phyloP scores from a whole-genome alignment of 2,329 filamentous ascomycete species.

The Penicillium sp. region DNA sequence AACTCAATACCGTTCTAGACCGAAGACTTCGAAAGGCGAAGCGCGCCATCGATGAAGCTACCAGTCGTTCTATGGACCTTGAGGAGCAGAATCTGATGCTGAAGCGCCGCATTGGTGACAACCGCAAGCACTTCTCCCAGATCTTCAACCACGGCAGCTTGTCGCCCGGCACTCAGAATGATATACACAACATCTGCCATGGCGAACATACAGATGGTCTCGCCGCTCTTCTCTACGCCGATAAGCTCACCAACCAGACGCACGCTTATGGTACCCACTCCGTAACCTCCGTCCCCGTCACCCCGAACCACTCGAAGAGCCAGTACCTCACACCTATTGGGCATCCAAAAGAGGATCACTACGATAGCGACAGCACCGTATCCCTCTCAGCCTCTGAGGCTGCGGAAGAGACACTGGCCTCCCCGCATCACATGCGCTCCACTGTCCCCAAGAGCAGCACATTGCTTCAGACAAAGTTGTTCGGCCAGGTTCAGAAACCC shows the following conservation, averaged over 20 bases:
- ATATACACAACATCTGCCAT: slow-evolving; percentile 42
- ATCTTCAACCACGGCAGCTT: slow-evolving; percentile 72
- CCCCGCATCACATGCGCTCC: slow-evolving; percentile 15
- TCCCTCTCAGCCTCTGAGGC: slow-evolving; percentile 60
- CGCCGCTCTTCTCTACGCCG: slow-evolving; percentile 39
- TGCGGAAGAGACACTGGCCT: slow-evolving; percentile 52
- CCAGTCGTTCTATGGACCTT: slow-evolving; percentile 68
- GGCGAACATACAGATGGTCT: slow-evolving; percentile 39
- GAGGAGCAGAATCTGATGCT: slow-evolving; percentile 73
- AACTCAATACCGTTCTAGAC: slow-evolving; percentile 63
- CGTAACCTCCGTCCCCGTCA: slow-evolving; percentile 66
- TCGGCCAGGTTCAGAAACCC: slow-evolving; percentile 60
- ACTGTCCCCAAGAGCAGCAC: slow-evolving; percentile 46
- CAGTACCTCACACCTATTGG: slow-evolving; percentile 59
- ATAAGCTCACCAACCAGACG: slow-evolving; percentile 39
- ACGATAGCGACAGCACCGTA: slow-evolving; percentile 82
- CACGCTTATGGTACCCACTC: slow-evolving; percentile 46
- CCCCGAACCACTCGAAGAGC: slow-evolving; percentile 60
- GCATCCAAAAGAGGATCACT: slow-evolving; percentile 50
- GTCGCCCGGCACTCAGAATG: slow-evolving; percentile 58
- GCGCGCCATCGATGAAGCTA: slow-evolving; percentile 73
- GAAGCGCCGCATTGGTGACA: slow-evolving; percentile 81
- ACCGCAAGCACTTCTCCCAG: slow-evolving; percentile 78
- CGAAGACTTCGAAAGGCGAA: slow-evolving; percentile 70
- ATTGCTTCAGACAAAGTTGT: slow-evolving; percentile 61